Evolutionary conservation across 2,329 filamentous ascomycete genomes (phyloP), one percentile per base, ranked within the genome.

Genomic region (Hypoxylon sp.): DNA sequence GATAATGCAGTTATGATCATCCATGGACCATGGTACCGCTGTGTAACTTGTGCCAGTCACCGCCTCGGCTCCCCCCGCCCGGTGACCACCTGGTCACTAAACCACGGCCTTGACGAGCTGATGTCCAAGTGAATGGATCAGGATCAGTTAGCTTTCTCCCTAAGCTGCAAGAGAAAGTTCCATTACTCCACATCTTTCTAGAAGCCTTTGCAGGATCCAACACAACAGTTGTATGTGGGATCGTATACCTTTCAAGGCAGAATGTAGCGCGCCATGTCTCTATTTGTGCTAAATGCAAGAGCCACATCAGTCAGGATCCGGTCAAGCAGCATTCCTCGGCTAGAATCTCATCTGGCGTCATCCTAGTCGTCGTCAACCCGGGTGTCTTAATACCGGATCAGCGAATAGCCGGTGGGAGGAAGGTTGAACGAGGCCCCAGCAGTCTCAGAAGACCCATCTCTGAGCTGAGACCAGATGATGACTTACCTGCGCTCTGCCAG

Each of bases 141-240:
- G 51, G 54, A 53, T 50, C 28, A 55, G 20, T 53, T 47, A 56
- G 22, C 56, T 58, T 55, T 55, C 57, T 60, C 32, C 48, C 57
- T 55, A n/a, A n/a, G 60, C 56, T 59, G 56, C 44, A 53, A 39
- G 48, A 39, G 6, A 43, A 32, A 28, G 51, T 54, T 53, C 55
- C n/a, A 59, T 56, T 28, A 10, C 20, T 50, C 61, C 64, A 51
- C 55, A 52, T 46, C 43, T 58, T 64, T 62, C 57, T 62, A 37
- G 60, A 64, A 64, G 28, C 11, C 46, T 32, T 55, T 24, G 26
- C 46, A 60, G 20, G 30, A 15, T 8, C 26, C 43, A 39, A 15
- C 32, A 39, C 30, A 24, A 39, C 19, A 52, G 34, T 34, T 30
- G 47, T 34, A 51, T 51, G 30, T 63, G 5, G 30, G 30, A 13